Evolutionary conservation across 2,329 filamentous ascomycete species (phyloP).

Genomic region (Trichoderma semiorbis): DNA sequence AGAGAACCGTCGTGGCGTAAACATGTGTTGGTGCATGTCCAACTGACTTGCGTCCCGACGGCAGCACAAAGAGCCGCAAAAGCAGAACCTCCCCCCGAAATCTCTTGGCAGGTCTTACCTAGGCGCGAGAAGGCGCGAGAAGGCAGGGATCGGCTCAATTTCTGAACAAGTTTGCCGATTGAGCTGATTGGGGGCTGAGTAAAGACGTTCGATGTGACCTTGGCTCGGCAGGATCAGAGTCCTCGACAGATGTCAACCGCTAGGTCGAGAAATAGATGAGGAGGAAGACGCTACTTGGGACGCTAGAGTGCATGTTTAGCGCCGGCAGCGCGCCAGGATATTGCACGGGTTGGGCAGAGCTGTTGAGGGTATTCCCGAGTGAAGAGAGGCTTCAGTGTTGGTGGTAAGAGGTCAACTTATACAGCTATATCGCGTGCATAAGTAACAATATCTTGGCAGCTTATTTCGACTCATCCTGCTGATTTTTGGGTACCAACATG

Average conservation of each 20-base stretch:
- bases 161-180: neutral
- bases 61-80: neutral
- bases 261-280: neutral
- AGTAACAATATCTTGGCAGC: neutral
- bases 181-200: neutral
- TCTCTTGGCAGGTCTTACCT: neutral
- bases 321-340: neutral
- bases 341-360: neutral
- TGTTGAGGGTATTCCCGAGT: neutral
- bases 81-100: neutral
- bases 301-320: neutral
- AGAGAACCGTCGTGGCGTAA: neutral
- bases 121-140: neutral
- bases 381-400: neutral
- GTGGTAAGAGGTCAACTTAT: neutral
- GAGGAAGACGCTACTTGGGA: neutral
- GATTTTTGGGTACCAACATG: neutral
- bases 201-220: neutral
- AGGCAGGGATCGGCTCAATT: neutral
- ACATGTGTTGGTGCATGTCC: neutral
- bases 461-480: neutral
- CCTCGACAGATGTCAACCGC: neutral
- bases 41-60: neutral
- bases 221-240: neutral
- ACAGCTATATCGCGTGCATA: neutral